Evolutionary conservation across 441 rosid genomes (phyloP), one percentile per base, ranked within the genome.

Genomic region (Kokia cookei): DNA sequence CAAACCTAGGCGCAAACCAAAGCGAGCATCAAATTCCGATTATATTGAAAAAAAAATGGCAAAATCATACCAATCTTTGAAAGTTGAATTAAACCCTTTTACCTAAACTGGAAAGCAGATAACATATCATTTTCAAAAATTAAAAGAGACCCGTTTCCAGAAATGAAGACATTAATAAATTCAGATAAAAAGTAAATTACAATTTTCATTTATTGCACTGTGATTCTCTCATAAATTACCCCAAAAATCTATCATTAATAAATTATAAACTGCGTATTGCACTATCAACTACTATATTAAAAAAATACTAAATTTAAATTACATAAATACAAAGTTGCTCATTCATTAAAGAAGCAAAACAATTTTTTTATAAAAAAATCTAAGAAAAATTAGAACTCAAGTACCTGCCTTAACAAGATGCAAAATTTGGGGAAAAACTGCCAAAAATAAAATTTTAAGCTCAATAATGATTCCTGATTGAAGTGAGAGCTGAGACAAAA

Each of bases 401-500:
- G 10, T 51, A 69, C 60, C 47, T 69, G 61, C 29, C 76, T 40
- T 11, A 9, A 65, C 63, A 69, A 66, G 61, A 71, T 11, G 60
- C 60, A 73, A 67, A 72, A 62, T 26, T 62, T 65, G 62, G 69
- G 19, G 48, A 66, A 47, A 72, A 29, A 4, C 7, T 26, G 42
- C 27, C 66, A 42, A 59, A 47, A 65, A 65, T 7, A 65, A 24
- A 17, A 67, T 37, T 51, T 43, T 27, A 45, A 76, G 78, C 62
- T 78, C 81, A 80, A 70, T 51, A 66, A 50, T 53, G 60, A 80
- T 75, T 76, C 73, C 78, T 58, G 77, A 86, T 83, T 66, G 87
- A 86, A 80, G 78, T 76, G 76, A 75, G 68, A 72, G 85, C 86
- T 26, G 80, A 81, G 48, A 65, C 54, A 59, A 27, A 59, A 29